phyloP scores from a whole-genome alignment of 73 alveolate genomes.

The Symbiodinium natans region DNA sequence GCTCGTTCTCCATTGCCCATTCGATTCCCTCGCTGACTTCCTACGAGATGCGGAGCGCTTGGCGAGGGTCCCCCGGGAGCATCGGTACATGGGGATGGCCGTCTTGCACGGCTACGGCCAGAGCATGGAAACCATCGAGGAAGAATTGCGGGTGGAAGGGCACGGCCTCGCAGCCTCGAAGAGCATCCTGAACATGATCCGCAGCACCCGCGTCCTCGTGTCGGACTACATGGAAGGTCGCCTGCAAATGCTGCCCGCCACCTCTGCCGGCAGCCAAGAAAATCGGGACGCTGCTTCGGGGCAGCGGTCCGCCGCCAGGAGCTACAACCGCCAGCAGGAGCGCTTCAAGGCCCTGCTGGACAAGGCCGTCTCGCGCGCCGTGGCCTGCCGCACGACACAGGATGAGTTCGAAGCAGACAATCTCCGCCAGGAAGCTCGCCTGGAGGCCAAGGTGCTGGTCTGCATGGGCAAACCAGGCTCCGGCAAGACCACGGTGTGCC shows the following conservation, averaged over 20 bases:
- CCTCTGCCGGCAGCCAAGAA: neutral
- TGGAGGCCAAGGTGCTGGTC: neutral
- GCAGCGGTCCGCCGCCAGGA: neutral
- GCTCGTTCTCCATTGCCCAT: neutral
- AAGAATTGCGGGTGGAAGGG: neutral
- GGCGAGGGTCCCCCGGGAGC: neutral
- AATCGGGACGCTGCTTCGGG: neutral
- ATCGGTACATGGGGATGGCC: neutral
- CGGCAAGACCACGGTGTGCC: constrained; percentile 9
- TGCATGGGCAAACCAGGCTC: constrained; percentile 3
- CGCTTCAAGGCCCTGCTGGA: neutral
- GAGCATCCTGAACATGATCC: neutral
- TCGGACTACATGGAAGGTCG: neutral
- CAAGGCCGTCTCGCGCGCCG: neutral
- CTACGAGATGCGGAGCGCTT: neutral
- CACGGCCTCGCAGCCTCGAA: neutral
- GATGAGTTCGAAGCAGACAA: neutral
- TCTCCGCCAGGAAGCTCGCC: neutral
- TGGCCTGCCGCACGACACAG: neutral
- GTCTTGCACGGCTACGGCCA: neutral
- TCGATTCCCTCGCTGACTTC: neutral
- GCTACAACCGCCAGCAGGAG: neutral
- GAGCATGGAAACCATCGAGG: neutral
- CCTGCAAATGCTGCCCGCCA: neutral
- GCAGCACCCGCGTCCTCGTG: neutral